These are phyloP conservation scores for Durusdinium trenchii DNA, from an alignment of 73 alveolate genomes.

Conservation along the genomic window DNA sequence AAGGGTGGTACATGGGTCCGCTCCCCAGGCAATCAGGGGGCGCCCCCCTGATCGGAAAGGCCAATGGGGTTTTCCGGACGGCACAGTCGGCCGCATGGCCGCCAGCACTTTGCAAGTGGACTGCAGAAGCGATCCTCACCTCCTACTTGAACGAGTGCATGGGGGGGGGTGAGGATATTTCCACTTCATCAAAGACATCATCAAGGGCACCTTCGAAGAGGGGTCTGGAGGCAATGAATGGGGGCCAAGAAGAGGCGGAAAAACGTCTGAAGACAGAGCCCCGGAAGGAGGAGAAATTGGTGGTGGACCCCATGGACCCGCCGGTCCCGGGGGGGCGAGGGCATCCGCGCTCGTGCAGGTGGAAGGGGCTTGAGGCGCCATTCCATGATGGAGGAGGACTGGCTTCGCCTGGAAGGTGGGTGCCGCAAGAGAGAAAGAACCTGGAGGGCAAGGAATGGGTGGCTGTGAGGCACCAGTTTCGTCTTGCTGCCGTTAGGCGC, in stretches of 20 bases:
- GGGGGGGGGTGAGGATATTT: neutral
- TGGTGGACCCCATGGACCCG: too few relatives aligned
- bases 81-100: neutral
- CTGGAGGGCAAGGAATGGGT: too few relatives aligned
- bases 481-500: neutral
- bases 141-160: too few relatives aligned
- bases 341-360: too few relatives aligned
- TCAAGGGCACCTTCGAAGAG: too few relatives aligned
- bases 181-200: too few relatives aligned
- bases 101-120: too few relatives aligned
- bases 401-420: neutral
- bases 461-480: neutral
- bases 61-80: neutral
- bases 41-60: too few relatives aligned
- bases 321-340: too few relatives aligned
- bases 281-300: neutral
- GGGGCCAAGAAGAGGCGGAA: neutral
- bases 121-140: too few relatives aligned
- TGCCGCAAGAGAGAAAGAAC: too few relatives aligned
- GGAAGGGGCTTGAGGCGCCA: neutral
- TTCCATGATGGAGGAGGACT: constrained; percentile 8
- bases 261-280: neutral
- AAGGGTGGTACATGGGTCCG: neutral
- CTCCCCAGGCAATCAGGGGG: too few relatives aligned
- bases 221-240: neutral